Base-by-base conservation (phyloP, 768 basidiomycete genomes). In the Cystobasidium ongulense region DNA sequence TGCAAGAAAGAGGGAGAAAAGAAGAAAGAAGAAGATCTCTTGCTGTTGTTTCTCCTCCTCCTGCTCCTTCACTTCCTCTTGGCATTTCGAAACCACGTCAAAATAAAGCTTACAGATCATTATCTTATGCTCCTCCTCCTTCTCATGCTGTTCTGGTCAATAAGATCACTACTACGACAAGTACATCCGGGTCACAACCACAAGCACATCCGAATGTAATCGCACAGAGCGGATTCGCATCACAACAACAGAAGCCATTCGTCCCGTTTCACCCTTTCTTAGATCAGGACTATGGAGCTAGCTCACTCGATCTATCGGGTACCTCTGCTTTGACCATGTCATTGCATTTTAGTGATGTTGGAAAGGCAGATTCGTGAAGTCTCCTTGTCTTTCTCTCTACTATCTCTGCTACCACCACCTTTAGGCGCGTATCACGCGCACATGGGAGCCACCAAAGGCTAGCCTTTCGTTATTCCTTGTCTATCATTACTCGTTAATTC, bases 271-370 rank as follows among this genome's bases (percentile, higher is more conserved):
- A 59, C 17, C 57, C 57, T 15, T 59, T 59, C 21, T 59, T 21
- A 29, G 57, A 59, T 59, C 4, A 31, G 8, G 57, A 59, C 23
- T 59, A 59, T 59, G 15, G 57, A 29, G 33, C 25, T 29, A 29
- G 29, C 17, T 59, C 57, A 29, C 23, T 59, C 11, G 57, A 59
- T 35, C 21, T 59, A 59, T 59, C 57, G 25, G 57, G 57, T 59
- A 59, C 57, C 29, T 59, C 57, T 4, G 29, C 25, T 29, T 59
- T 59, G 57, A 59, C 57, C 17, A 59, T 59, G 57, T 59, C 57
- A 7, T 27, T 29, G 25, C 57, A 59, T 59, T 59, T 59, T 29
- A 50, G 46, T 17, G 39, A 50, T 50, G 46, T 50, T 50, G 46
- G 46, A 21, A 21, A 21, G 21, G 18, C 15, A 21, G 5, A n/a